phyloP scores from a whole-genome alignment of 306 rosid genomes.

The Quercus suber region DNA sequence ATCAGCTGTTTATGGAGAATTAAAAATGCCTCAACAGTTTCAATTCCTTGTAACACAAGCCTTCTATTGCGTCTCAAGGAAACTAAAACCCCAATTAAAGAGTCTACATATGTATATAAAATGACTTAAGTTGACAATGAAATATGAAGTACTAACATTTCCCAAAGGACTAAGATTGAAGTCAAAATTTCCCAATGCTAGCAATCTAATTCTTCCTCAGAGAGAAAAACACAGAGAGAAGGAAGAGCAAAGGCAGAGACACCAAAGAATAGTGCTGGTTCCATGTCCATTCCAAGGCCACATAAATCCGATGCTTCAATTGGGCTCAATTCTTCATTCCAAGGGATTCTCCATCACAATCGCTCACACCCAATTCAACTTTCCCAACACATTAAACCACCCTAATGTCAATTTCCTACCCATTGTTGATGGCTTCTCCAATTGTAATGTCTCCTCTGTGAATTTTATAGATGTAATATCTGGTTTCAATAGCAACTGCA shows the following conservation, averaged over 20 bases:
- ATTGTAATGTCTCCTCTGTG: slow-evolving; percentile 15
- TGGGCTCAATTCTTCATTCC: slow-evolving; percentile 36
- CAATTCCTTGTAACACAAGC: too few relatives aligned
- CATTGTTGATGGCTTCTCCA: slow-evolving; percentile 28
- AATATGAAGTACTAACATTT: too few relatives aligned
- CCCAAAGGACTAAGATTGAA: too few relatives aligned
- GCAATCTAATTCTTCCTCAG: too few relatives aligned
- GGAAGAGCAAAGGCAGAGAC: slow-evolving; percentile 13
- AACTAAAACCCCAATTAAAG: too few relatives aligned
- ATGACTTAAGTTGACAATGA: too few relatives aligned
- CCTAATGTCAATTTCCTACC: slow-evolving; percentile 33
- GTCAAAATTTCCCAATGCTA: too few relatives aligned
- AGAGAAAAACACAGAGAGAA: not conserved
- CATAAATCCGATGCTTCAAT: slow-evolving; percentile 34
- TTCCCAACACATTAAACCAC: not conserved
- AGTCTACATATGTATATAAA: too few relatives aligned
- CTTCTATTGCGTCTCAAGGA: too few relatives aligned
- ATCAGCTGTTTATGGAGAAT: too few relatives aligned
- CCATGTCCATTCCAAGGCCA: slow-evolving; percentile 36
- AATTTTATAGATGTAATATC: not conserved
- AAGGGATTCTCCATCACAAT: slow-evolving; percentile 21
- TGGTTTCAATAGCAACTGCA: slow-evolving; percentile 19
- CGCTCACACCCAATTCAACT: not conserved
- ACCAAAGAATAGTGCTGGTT: slow-evolving; percentile 20
- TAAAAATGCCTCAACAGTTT: too few relatives aligned